These are phyloP conservation scores for Novakomyces olei DNA, from an alignment of 805 yeast genomes.

Conservation along the genomic window DNA sequence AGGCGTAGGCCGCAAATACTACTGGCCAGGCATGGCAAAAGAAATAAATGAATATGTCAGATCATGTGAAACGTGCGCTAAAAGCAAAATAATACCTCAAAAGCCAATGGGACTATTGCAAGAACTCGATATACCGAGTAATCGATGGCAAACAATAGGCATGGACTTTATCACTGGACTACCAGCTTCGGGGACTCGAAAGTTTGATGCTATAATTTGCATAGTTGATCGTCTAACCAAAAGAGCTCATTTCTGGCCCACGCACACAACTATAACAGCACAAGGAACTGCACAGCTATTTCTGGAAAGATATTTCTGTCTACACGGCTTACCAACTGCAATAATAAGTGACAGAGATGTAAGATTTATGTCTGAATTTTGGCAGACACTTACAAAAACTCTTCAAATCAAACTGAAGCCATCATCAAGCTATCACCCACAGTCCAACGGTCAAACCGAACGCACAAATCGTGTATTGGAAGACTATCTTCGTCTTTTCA, in stretches of 20 bases:
- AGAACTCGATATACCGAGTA: slow-evolving; percentile 6
- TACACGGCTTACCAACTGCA: too few species aligned
- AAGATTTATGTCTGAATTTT: too few species aligned
- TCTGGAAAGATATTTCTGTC: too few species aligned
- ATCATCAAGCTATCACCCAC: too few species aligned
- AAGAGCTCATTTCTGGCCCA: slow-evolving; percentile 10
- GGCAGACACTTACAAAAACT: too few species aligned
- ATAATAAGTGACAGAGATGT: too few species aligned
- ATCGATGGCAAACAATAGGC: slow-evolving; percentile 6
- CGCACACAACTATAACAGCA: too few species aligned
- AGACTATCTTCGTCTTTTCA: too few species aligned
- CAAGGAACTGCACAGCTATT: too few species aligned
- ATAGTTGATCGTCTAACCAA: slow-evolving; percentile 11
- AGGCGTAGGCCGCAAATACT: slow-evolving; percentile 1
- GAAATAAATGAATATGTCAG: slow-evolving; percentile 5
- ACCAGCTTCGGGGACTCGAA: slow-evolving; percentile 4
- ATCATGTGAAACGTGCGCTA: slow-evolving; percentile 8
- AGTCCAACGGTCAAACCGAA: too few species aligned
- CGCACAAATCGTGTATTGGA: too few species aligned
- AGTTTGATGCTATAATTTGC: slow-evolving; percentile 8
- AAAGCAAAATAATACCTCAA: slow-evolving; percentile 4
- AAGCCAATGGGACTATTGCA: slow-evolving; percentile 6
- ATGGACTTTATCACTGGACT: slow-evolving; percentile 10
- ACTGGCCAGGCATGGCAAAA: slow-evolving; percentile 6
- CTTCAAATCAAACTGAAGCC: too few species aligned